Evolutionary conservation across 352 stramenopile species (phyloP), one percentile per base, ranked within the genome.

Genomic region (Phytophthora fragariae): DNA sequence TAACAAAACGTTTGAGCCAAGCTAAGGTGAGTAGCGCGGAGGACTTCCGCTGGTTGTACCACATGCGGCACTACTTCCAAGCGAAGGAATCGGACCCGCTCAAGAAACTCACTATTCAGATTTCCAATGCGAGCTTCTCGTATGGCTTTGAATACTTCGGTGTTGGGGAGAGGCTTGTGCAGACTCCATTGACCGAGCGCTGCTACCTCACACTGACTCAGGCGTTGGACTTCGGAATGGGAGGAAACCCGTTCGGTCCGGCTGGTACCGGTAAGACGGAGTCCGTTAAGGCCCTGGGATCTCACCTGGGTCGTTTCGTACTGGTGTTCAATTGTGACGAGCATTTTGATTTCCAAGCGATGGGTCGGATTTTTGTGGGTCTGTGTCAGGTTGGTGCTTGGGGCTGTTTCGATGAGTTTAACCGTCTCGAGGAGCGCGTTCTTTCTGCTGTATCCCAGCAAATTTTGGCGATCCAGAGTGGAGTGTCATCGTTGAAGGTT

Each of bases 321-420:
- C 75, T 99, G 39, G 98, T 99, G 24, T 99, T 99, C 88, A 99
- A 99, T 82, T 99, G 98, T 88, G 98, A 99, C 65, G 98, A 99
- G 77, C 92, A 98, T 37, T 99, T 99, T 78, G 98, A 99, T 79
- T 99, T 99, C 83, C 97, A 98, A 73, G 98, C 98, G 3, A 99
- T 99, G 97, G 98, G 98, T 33, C 90, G 98, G 31, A 98, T 99
- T 68, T 99, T 99, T 77, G 96, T 98, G 50, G 98, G 98, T 55
- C 88, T 99, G 46, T 99, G 98, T 62, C 98, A 99, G 92, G 98
- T 99, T 50, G 98, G 98, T 57, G 98, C 98, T 35, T 99, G 98
- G 98, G 98, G 98, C 5, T 99, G 98, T 76, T 99, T 99, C 73
- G 98, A 99, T 83, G 98, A 99, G 77, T 99, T 99, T 81, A 99